These are phyloP conservation scores for Stereum hirsutum DNA, from an alignment of 1,284 basidiomycete species.

Conservation along the genomic window DNA sequence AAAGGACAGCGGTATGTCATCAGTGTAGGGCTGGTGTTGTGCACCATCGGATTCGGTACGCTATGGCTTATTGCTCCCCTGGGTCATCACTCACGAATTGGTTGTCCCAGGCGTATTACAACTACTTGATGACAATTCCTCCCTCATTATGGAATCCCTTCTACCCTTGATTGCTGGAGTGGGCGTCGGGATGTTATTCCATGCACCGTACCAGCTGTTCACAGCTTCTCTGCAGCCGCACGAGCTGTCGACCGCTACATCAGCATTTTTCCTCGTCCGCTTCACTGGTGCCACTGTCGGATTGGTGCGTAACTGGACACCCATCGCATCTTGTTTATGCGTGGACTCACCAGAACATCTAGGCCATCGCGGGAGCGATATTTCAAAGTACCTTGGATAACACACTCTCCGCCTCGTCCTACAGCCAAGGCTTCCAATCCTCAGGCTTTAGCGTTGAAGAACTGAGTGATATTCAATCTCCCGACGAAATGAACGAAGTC, in stretches of 20 bases:
- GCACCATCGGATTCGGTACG: slow-evolving; percentile 67
- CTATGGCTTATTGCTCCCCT: neutral
- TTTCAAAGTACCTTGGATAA: slow-evolving; percentile 47
- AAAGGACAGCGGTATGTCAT: slow-evolving; percentile 57
- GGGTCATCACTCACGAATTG: neutral
- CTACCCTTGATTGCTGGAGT: slow-evolving; percentile 66
- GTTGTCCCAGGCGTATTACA: slow-evolving; percentile 49
- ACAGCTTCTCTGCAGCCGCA: slow-evolving; percentile 48
- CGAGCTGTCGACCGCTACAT: slow-evolving; percentile 68
- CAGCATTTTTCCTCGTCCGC: slow-evolving; percentile 75
- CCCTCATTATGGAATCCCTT: slow-evolving; percentile 31
- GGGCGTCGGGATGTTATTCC: slow-evolving; percentile 74
- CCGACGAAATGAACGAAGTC: slow-evolving; percentile 20
- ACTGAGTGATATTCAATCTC: slow-evolving; percentile 35
- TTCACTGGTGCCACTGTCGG: slow-evolving; percentile 78
- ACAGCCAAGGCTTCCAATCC: slow-evolving; percentile 29
- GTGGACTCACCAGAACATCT: slow-evolving; percentile 7
- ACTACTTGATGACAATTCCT: slow-evolving; percentile 44
- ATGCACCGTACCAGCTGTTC: slow-evolving; percentile 74
- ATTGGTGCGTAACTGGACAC: slow-evolving; percentile 37
- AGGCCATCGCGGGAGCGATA: slow-evolving; percentile 71
- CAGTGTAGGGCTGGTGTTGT: slow-evolving; percentile 47
- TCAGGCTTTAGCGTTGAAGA: slow-evolving; percentile 47
- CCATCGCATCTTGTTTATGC: slow-evolving; percentile 1
- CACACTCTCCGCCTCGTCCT: slow-evolving; percentile 29